These are phyloP conservation scores for Neocatenulostroma microsporum DNA, from an alignment of 2,329 filamentous ascomycete genomes.

Conservation along the genomic window DNA sequence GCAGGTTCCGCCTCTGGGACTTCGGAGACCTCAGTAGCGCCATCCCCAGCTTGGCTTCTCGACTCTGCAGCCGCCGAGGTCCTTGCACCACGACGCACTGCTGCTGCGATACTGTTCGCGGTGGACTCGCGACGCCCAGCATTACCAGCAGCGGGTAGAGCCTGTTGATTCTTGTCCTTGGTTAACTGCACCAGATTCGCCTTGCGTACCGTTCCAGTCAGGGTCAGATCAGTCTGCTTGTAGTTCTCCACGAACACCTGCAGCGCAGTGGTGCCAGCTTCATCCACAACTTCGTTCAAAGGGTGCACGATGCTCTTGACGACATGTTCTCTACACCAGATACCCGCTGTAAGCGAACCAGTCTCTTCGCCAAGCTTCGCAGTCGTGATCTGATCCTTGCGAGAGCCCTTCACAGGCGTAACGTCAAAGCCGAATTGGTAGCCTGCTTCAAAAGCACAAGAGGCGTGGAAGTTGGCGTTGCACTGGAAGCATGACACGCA, in stretches of 20 bases:
- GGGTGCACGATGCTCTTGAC: slow-evolving; percentile 65
- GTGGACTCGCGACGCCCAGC: slow-evolving; percentile 34
- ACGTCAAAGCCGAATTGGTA: slow-evolving; percentile 87
- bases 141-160: slow-evolving; percentile 19
- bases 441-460: slow-evolving; percentile 77
- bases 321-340: slow-evolving; percentile 85
- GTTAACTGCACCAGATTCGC: slow-evolving; percentile 65
- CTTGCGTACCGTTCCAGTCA: slow-evolving; percentile 89
- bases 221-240: slow-evolving; percentile 85
- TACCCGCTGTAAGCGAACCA: slow-evolving; percentile 72
- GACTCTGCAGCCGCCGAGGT: slow-evolving; percentile 25
- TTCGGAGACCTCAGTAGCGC: slow-evolving; percentile 17
- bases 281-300: slow-evolving; percentile 67
- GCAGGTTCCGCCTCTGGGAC: slow-evolving; percentile 24
- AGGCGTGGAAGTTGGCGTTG: slow-evolving; percentile 66
- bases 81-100: slow-evolving; percentile 26
- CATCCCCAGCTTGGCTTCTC: slow-evolving; percentile 24
- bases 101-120: slow-evolving; percentile 25
- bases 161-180: slow-evolving; percentile 42
- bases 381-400: slow-evolving; percentile 70
- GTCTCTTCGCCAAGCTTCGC: slow-evolving; percentile 74
- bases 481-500: slow-evolving; percentile 78
- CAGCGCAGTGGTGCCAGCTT: slow-evolving; percentile 66
- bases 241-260: slow-evolving; percentile 82
- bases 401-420: slow-evolving; percentile 77